Percentiles rank a stretch among this genome's conserved stretches.
Conservation (phyloP, 148 eudicot genomes). For the Camellia japonica region DNA sequence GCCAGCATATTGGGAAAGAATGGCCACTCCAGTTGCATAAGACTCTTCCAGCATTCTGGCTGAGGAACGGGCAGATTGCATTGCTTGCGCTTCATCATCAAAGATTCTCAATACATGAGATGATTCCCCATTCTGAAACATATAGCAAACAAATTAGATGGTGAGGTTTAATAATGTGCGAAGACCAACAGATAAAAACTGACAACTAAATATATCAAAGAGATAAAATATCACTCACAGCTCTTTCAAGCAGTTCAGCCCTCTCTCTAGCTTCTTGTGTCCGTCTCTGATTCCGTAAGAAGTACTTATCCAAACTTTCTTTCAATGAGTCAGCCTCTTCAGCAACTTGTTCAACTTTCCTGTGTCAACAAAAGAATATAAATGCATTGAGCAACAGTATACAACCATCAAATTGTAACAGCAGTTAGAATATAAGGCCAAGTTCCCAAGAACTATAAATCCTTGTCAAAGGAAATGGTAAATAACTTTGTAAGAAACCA, state of each 20-base stretch:
- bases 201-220: background rate
- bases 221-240: conserved; percentile 42
- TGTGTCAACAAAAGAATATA: conserved; percentile 15
- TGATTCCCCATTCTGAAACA: conserved; percentile 71
- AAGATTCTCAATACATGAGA: conserved; percentile 85
- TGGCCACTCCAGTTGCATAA: conserved; percentile 77
- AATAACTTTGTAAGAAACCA: background rate
- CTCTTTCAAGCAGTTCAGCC: conserved; percentile 84
- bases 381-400: background rate
- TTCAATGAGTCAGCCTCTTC: conserved; percentile 95
- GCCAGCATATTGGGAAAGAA: conserved; percentile 79
- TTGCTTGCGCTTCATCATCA: conserved; percentile 95
- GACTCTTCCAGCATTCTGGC: conserved; percentile 88
- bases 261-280: conserved; percentile 89
- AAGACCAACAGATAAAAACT: background rate
- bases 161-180: background rate
- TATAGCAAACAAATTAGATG: conserved; percentile 15
- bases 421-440: background rate
- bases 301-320: conserved; percentile 78
- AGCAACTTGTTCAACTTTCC: conserved; percentile 92
- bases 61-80: conserved; percentile 85
- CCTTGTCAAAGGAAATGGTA: background rate
- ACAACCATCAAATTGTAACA: conserved; percentile 1
- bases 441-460: background rate
- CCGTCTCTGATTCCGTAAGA: conserved; percentile 59